Percentiles rank a stretch among this genome's conserved stretches.
Evolutionary conservation across 306 rosid species (phyloP).

Genomic region (Rosa lucieae): DNA sequence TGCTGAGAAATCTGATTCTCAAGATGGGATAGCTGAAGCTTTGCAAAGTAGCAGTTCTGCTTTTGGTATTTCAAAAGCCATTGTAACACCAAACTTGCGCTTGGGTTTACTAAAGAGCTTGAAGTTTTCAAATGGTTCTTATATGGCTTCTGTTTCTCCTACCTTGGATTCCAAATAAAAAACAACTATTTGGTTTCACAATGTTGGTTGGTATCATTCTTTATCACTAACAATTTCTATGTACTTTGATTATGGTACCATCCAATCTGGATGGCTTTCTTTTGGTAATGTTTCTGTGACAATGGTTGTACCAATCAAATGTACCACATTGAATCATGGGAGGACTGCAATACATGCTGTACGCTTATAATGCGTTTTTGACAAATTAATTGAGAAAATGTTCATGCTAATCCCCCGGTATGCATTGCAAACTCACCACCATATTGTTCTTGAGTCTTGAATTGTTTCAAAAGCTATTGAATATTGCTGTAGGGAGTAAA

Average conservation of each 20-base stretch:
- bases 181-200: neutral
- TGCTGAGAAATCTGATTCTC: constrained; percentile 43
- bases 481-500: neutral
- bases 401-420: neutral
- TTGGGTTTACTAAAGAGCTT: constrained; percentile 41
- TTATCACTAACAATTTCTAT: neutral
- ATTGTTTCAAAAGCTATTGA: too few species aligned
- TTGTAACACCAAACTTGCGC: constrained; percentile 34
- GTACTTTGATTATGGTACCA: constrained; percentile 7
- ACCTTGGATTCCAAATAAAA: constrained; percentile 20
- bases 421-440: neutral
- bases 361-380: neutral
- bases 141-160: constrained; percentile 43
- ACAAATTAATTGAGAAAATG: neutral
- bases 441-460: too few species aligned
- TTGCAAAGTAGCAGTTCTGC: constrained; percentile 27
- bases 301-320: neutral
- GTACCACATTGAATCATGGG: neutral
- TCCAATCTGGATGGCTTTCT: neutral
- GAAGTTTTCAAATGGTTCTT: constrained; percentile 41
- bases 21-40: constrained; percentile 32
- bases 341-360: neutral
- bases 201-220: neutral
- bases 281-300: neutral
- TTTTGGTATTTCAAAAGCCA: constrained; percentile 65